Percentiles rank a stretch among this genome's conserved stretches.
These are phyloP conservation scores for Hypoxylon crocopeplum DNA, from an alignment of 495 filamentous ascomycete species.

Conservation along the genomic window DNA sequence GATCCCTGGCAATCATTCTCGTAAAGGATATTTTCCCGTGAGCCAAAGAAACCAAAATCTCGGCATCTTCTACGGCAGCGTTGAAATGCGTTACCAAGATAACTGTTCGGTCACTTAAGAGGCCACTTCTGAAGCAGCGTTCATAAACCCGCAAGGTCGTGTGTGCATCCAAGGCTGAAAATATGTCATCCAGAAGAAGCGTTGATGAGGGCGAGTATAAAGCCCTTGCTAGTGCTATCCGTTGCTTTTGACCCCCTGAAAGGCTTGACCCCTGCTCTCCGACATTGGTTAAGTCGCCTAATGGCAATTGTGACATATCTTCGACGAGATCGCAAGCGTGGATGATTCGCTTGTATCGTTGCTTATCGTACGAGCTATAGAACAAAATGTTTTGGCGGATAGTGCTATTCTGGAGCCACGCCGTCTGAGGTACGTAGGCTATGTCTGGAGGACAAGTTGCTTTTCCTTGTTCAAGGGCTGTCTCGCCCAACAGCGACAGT, in stretches of 20 bases:
- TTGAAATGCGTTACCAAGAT: slow-evolving; percentile 87
- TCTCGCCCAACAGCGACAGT: too few relatives aligned
- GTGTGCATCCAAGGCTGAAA: slow-evolving; percentile 86
- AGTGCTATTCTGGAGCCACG: slow-evolving; percentile 84
- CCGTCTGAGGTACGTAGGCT: too few relatives aligned
- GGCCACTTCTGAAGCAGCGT: slow-evolving; percentile 73
- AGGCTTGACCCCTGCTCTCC: slow-evolving; percentile 86
- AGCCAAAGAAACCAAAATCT: too few relatives aligned
- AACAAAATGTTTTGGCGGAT: slow-evolving; percentile 87
- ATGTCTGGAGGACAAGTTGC: too few relatives aligned
- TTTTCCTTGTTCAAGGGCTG: too few relatives aligned
- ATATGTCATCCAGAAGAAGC: slow-evolving; percentile 79
- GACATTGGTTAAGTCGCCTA: slow-evolving; percentile 78
- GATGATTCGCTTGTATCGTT: slow-evolving; percentile 75
- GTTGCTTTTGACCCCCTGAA: slow-evolving; percentile 86
- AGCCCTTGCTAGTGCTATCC: slow-evolving; percentile 82
- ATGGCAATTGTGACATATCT: slow-evolving; percentile 77
- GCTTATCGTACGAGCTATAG: slow-evolving; percentile 70
- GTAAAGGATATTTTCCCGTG: too few relatives aligned
- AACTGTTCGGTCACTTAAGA: slow-evolving; percentile 79
- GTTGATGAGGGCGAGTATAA: slow-evolving; percentile 78
- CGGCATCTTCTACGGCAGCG: too few relatives aligned
- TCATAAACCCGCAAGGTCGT: slow-evolving; percentile 88
- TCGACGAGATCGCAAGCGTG: slow-evolving; percentile 80
- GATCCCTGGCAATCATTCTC: too few relatives aligned